Evolutionary conservation across 305 asterid species (phyloP).

Genomic region (Rubia peregrina): DNA sequence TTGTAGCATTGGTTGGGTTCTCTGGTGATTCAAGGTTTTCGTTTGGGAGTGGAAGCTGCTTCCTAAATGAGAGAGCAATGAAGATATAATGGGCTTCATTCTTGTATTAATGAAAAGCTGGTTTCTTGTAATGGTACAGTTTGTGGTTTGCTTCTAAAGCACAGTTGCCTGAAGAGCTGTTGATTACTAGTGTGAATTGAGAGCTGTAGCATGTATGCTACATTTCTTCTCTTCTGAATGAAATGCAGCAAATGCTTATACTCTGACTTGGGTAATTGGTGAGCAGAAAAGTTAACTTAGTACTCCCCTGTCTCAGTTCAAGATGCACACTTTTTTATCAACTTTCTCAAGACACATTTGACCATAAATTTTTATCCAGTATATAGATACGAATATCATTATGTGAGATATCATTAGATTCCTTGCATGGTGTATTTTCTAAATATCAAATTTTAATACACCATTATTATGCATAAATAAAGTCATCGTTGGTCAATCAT

Average conservation of each 20-base stretch:
- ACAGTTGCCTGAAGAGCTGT: not conserved
- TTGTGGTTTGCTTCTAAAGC: not conserved
- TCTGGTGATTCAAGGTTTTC: not conserved
- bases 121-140: not conserved
- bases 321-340: no score
- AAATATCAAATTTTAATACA: no score
- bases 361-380: no score
- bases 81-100: not conserved
- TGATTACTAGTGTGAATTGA: no score
- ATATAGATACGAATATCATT: no score
- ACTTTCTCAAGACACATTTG: no score
- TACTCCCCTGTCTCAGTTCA: no score
- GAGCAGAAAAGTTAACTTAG: not conserved
- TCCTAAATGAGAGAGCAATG: not conserved
- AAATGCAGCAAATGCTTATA: not conserved
- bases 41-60: constrained; percentile 1
- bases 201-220: not conserved
- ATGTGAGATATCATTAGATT: no score
- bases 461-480: no score
- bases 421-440: no score
- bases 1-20: not conserved
- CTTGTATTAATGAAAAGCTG: not conserved
- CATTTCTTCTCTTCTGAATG: not conserved
- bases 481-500: no score
- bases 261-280: not conserved